These are phyloP conservation scores for Amanita rubescens DNA, from an alignment of 768 basidiomycete species.

Conservation along the genomic window DNA sequence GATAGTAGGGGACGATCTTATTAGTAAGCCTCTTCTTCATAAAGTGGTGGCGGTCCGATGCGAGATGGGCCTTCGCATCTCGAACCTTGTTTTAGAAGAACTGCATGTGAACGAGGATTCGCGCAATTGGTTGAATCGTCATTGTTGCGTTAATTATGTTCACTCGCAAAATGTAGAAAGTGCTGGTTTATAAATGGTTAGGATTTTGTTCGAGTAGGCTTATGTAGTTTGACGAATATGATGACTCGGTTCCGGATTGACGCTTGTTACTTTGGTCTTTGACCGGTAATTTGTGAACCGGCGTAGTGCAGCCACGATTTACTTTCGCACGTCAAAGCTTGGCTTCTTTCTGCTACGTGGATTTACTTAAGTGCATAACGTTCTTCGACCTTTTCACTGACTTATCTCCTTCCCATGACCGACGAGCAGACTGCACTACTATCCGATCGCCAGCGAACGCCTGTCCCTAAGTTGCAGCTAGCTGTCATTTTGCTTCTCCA, in stretches of 20 bases:
- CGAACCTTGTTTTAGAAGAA: not conserved
- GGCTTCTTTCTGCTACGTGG: too few species aligned
- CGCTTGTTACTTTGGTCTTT: too few species aligned
- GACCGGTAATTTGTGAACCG: too few species aligned
- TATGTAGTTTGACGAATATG: too few species aligned
- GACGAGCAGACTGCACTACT: too few species aligned
- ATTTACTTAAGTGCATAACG: too few species aligned
- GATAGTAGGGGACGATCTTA: conserved; percentile 16
- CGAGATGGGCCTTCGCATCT: conserved; percentile 5
- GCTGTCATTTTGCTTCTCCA: conserved; percentile 40
- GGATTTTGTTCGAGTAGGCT: too few species aligned
- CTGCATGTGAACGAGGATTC: conserved; percentile 1
- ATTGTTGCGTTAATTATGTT: not conserved
- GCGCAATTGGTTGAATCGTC: not conserved
- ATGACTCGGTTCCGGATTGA: too few species aligned
- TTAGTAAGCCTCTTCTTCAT: conserved; percentile 22
- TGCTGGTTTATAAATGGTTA: not conserved
- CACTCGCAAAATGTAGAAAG: not conserved
- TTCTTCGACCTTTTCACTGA: too few species aligned
- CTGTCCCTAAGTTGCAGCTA: conserved; percentile 47
- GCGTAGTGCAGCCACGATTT: too few species aligned
- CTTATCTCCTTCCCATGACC: not conserved
- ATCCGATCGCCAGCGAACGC: conserved; percentile 21
- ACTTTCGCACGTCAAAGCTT: too few species aligned
- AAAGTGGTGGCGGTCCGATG: conserved; percentile 15